phyloP scores from a whole-genome alignment of 352 stramenopile genomes.

The Pythium scleroteichum region DNA sequence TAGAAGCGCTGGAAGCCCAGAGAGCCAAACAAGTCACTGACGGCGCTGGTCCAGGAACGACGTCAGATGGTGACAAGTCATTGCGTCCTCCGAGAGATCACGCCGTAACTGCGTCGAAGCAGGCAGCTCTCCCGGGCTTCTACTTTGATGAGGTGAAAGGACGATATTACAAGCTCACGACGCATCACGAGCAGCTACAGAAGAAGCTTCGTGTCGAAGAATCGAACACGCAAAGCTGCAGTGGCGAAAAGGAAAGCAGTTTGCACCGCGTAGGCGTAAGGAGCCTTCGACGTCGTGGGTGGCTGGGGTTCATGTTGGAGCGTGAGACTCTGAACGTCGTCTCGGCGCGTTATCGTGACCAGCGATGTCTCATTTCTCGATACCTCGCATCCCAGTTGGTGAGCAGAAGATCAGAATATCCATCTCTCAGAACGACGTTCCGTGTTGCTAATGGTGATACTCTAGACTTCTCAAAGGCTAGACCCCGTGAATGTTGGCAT shows the following conservation, averaged over 20 bases:
- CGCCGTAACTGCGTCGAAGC: not conserved
- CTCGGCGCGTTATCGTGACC: constrained; percentile 3
- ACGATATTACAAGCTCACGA: constrained; percentile 54
- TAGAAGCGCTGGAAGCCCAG: constrained; percentile 61
- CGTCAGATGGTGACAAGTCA: not conserved
- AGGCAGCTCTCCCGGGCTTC: constrained; percentile 42
- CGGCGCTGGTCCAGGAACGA: not conserved
- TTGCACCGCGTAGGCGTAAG: too few relatives aligned
- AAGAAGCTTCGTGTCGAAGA: constrained; percentile 24
- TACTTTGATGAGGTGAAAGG: constrained; percentile 55
- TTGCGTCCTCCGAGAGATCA: not conserved
- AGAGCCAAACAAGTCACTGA: constrained; percentile 33
- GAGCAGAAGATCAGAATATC: not conserved
- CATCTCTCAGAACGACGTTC: too few relatives aligned
- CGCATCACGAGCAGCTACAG: constrained; percentile 24
- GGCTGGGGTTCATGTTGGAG: constrained; percentile 17
- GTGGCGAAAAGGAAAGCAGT: not conserved
- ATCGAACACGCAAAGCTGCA: constrained; percentile 1
- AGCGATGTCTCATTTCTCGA: constrained; percentile 6
- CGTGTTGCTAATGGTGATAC: too few relatives aligned
- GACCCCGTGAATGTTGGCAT: not conserved
- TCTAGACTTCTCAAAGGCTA: not conserved
- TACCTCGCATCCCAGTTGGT: constrained; percentile 10
- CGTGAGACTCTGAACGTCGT: not conserved
- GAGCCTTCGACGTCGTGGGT: constrained; percentile 10